Evolutionary conservation across 2,329 filamentous ascomycete genomes (phyloP), one percentile per base, ranked within the genome.

Genomic region (Colletotrichum tropicale): DNA sequence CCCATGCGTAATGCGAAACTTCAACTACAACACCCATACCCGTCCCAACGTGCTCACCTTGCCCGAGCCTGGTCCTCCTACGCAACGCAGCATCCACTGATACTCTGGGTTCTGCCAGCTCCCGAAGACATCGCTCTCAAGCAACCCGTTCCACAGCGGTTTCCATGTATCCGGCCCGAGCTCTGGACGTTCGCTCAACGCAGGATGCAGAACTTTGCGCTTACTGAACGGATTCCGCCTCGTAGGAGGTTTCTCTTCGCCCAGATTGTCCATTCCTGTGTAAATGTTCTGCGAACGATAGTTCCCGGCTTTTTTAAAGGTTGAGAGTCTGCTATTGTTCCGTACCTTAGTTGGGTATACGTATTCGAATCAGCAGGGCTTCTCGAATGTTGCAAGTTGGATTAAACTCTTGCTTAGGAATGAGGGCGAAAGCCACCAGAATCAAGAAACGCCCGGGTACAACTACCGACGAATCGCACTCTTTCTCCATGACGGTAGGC

Each of bases 31-130:
- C 38, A 48, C 38, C 38, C 2, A 4, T 0, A n/a, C 38, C 38
- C 3, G 38, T n/a, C 2, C 38, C 38, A 48, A 48, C 38, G 4
- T 48, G 3, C 58, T 30, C 48, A 71, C 67, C 71, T 66, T 75
- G 8, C 67, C 72, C 7, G 68, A 66, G n/a, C 72, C 72, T 60
- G 72, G 72, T 24, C 60, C 36, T 26, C 67, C 72, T 13, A 61
- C 52, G 15, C 72, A 71, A 36, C 72, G 68, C 28, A 55, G 21
- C 24, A 65, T 66, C 68, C 72, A 66, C 61, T 26, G 38, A 8
- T 56, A 34, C 16, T 55, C 28, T 10, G 30, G n/a, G n/a, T 55
- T 24, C 30, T 66, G 72, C 68, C 67, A 75, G 55, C 61, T 60
- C 48, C 9, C 26, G 34, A 66, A 66, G 16, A 66, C 52, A 18